Evolutionary conservation across 805 yeast genomes (phyloP), one percentile per base, ranked within the genome.

Genomic region (Saccharomycopsis javanensis): DNA sequence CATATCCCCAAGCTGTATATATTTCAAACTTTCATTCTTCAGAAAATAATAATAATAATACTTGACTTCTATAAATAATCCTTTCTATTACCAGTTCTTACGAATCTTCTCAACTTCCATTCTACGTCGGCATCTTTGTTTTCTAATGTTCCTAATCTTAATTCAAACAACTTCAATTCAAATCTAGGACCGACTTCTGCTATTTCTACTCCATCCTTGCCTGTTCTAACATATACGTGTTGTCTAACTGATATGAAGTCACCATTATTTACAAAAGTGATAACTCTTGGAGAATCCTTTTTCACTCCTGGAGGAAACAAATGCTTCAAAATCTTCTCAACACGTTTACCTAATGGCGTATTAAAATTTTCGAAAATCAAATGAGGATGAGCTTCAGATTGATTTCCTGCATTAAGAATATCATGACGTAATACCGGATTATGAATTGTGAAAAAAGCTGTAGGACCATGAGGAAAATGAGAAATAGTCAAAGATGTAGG

Each of bases 111-210:
- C 65, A 88, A 75, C 74, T 88, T 87, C 98, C 98, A 94, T 69
- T 94, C 99, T n/a, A 88, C 82, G 67, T 94, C 99, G 10, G 97
- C 96, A 69, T 94, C 97, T 72, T 88, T 88, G 69, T 92, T 90
- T 64, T 94, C 99, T 61, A 92, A 71, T 48, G 96, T 88, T 2
- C 99, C 97, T 63, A 94, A 76, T 66, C 84, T 80, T 62, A 94
- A 73, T 70, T 92, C 97, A 69, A 82, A 94, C 63, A 94, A 73
- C 68, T 90, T 81, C 98, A 94, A 91, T 71, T 94, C 99, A 65
- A 94, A 94, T 61, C 99, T 77, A n/a, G 99, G 99, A 0, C 99
- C 99, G 37, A 94, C 86, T 69, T 94, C 99, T 58, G 97, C 91
- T 57, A 94, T 72, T 69, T 94, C 98, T 1, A 90, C 96, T 35